A percentile compares a stretch with the other conserved stretches of the same genome.
phyloP scores from a whole-genome alignment of 176 grass and related monocot genomes.

The Ampelocalamus luodianensis region DNA sequence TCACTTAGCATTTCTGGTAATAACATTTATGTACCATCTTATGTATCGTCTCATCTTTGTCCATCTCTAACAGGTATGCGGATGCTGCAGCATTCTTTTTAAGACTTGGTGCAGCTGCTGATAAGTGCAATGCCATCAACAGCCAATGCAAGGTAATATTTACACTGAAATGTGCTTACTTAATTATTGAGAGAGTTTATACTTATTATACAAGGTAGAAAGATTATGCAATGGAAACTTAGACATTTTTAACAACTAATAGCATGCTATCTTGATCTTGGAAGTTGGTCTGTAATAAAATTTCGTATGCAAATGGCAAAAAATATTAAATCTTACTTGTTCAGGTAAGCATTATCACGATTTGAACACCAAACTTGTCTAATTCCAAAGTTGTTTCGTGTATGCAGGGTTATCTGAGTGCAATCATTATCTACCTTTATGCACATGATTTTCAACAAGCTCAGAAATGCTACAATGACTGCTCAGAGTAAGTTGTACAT shows the following conservation, averaged over 20 bases:
- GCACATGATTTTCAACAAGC: conserved; percentile 97
- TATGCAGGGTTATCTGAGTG: conserved; percentile 90
- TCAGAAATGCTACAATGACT: conserved; percentile 99
- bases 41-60: conserved; percentile 14
- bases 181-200: conserved; percentile 28
- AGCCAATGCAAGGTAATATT: conserved; percentile 96
- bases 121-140: conserved; percentile 92
- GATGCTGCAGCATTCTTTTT: conserved; percentile 87
- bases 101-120: conserved; percentile 84
- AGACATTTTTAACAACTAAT: neutral
- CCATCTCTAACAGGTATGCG: conserved; percentile 58
- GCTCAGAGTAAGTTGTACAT: conserved; percentile 77
- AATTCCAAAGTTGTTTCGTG: conserved; percentile 19
- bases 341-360: neutral
- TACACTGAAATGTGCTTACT: conserved; percentile 11
- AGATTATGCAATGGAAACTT: neutral
- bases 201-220: neutral
- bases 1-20: conserved; percentile 7
- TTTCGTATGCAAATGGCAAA: neutral
- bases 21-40: neutral
- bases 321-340: neutral
- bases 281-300: neutral
- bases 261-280: neutral
- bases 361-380: neutral
- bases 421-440: conserved; percentile 92